Evolutionary conservation across 2,329 filamentous ascomycete genomes (phyloP).

Genomic region (Cladosporium austrohemisphaericum): DNA sequence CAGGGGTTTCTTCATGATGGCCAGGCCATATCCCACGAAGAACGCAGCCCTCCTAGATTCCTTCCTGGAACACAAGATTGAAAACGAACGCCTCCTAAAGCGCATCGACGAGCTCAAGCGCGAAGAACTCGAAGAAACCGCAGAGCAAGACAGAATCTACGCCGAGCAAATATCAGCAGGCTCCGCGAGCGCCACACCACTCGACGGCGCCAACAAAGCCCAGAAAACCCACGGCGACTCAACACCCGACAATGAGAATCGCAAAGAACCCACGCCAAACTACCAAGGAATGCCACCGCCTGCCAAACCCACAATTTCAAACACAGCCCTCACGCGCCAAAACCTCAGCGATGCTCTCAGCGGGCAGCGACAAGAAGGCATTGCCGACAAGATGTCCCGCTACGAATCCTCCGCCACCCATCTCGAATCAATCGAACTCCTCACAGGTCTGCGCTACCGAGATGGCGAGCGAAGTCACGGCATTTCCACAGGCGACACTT

Average conservation of each 20-base stretch:
- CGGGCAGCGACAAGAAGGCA: slow-evolving; percentile 66
- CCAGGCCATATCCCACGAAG: slow-evolving; percentile 82
- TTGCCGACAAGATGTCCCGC: slow-evolving; percentile 78
- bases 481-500: slow-evolving; percentile 80
- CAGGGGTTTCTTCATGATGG: slow-evolving; percentile 90
- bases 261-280: slow-evolving; percentile 27
- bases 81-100: slow-evolving; percentile 82
- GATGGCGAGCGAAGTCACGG: slow-evolving; percentile 85
- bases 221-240: slow-evolving; percentile 17
- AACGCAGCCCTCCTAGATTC: slow-evolving; percentile 83
- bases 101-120: slow-evolving; percentile 79
- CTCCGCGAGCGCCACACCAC: slow-evolving; percentile 26
- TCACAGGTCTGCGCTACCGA: slow-evolving; percentile 81
- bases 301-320: slow-evolving; percentile 59
- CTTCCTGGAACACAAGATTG: slow-evolving; percentile 93
- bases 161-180: slow-evolving; percentile 25
- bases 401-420: slow-evolving; percentile 70
- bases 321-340: slow-evolving; percentile 69
- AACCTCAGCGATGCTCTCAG: slow-evolving; percentile 71
- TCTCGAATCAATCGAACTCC: slow-evolving; percentile 85
- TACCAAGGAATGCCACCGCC: slow-evolving; percentile 62
- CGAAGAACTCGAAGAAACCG: slow-evolving; percentile 78
- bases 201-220: slow-evolving; percentile 18
- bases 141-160: slow-evolving; percentile 59
- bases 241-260: slow-evolving; percentile 19